phyloP scores from a whole-genome alignment of 2,329 filamentous ascomycete genomes.

The Aspergillus melleus region DNA sequence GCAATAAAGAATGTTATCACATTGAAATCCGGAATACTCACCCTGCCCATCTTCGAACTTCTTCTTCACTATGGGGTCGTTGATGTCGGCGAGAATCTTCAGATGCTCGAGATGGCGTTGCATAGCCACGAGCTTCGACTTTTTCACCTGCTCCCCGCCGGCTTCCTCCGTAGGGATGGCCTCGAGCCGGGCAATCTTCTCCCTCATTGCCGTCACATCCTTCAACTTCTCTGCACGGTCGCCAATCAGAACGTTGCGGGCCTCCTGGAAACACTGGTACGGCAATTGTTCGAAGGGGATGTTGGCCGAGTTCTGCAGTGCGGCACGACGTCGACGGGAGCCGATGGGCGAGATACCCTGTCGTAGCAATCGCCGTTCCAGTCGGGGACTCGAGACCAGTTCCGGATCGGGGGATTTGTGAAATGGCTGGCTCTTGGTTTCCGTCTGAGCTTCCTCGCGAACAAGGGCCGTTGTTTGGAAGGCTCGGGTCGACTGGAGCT shows the following conservation, averaged over 20 bases:
- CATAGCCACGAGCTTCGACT: constrained; percentile 68
- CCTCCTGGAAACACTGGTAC: constrained; percentile 98
- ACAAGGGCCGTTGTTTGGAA: constrained; percentile 50
- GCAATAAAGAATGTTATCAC: not conserved
- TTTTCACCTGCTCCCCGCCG: constrained; percentile 66
- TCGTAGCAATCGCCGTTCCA: constrained; percentile 68
- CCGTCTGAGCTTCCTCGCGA: constrained; percentile 47
- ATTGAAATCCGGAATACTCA: constrained; percentile 37
- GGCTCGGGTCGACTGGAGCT: constrained; percentile 43
- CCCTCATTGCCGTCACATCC: constrained; percentile 66
- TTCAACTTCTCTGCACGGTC: constrained; percentile 80
- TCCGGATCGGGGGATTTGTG: constrained; percentile 59
- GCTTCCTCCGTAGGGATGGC: constrained; percentile 57
- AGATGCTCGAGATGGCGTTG: constrained; percentile 70
- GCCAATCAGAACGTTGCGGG: constrained; percentile 74
- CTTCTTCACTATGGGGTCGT: constrained; percentile 91
- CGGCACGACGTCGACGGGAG: constrained; percentile 78
- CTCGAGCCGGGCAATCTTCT: constrained; percentile 68
- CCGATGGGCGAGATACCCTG: constrained; percentile 72
- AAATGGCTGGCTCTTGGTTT: constrained; percentile 40
- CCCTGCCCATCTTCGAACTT: constrained; percentile 88
- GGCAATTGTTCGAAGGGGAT: constrained; percentile 91
- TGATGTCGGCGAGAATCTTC: constrained; percentile 90
- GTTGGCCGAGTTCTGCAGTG: constrained; percentile 63
- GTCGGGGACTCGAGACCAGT: constrained; percentile 63